Conservation (phyloP, 768 basidiomycete species). For the Mycena pura region DNA sequence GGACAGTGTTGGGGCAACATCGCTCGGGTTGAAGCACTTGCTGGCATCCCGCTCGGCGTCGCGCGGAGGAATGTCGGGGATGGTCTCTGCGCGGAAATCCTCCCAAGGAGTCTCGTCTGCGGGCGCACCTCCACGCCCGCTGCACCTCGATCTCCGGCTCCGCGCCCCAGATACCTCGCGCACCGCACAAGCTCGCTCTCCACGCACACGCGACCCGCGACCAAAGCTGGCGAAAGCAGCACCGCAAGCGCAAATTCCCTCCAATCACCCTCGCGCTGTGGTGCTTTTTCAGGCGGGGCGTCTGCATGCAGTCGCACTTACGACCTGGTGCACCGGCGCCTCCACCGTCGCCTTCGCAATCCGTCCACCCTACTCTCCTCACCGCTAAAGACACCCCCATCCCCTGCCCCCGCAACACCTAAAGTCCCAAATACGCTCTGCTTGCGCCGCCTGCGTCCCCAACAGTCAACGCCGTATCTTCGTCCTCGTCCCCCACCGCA, state of each 20-base stretch:
- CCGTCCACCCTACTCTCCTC: conserved; percentile 3
- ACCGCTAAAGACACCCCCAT: neutral
- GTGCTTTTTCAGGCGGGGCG: conserved; percentile 17
- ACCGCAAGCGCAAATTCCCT: conserved; percentile 68
- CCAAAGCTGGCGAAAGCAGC: conserved; percentile 63
- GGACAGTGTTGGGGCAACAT: too few species aligned
- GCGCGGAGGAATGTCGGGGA: conserved; percentile 48
- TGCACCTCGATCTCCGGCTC: conserved; percentile 43
- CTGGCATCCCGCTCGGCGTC: conserved; percentile 42
- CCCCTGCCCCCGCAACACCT: conserved; percentile 32
- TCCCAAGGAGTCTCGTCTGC: conserved; percentile 63
- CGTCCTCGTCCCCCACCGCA: conserved; percentile 53
- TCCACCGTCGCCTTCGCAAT: conserved; percentile 77
- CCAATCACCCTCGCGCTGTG: conserved; percentile 51
- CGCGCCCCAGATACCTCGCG: conserved; percentile 67
- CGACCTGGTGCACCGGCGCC: conserved; percentile 80
- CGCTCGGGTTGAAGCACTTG: conserved; percentile 59
- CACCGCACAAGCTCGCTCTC: conserved; percentile 76
- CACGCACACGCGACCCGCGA: conserved; percentile 62
- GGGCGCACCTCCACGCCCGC: conserved; percentile 55
- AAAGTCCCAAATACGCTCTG: conserved; percentile 60
- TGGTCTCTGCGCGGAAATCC: conserved; percentile 57
- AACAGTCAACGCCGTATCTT: conserved; percentile 45
- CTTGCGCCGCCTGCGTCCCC: too few species aligned
- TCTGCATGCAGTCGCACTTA: conserved; percentile 70